phyloP scores from a whole-genome alignment of 768 basidiomycete genomes.

The Gloeostereum incarnatum region DNA sequence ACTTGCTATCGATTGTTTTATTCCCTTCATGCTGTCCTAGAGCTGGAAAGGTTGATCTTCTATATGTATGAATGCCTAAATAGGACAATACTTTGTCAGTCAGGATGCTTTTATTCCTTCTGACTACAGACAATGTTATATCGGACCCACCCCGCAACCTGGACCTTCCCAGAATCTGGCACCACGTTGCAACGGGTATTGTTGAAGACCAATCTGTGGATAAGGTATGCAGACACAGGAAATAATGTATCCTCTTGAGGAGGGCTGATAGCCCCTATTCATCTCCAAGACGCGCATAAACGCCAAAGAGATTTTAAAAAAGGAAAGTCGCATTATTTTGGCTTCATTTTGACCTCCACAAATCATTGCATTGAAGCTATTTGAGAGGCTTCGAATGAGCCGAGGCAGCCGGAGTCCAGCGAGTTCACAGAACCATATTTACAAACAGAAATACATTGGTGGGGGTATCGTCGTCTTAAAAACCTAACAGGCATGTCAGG shows the following conservation, averaged over 20 bases:
- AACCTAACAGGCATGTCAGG: slow-evolving; percentile 5
- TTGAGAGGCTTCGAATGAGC: slow-evolving; percentile 53
- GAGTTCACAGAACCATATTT: background rate
- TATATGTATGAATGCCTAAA: too few species aligned
- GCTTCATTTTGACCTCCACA: slow-evolving; percentile 56
- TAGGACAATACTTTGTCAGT: too few species aligned
- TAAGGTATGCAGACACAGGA: background rate
- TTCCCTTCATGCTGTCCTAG: too few species aligned
- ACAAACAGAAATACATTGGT: background rate
- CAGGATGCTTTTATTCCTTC: too few species aligned
- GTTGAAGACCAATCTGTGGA: too few species aligned
- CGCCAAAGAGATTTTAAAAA: slow-evolving; percentile 11
- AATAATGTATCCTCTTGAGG: background rate
- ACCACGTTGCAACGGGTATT: too few species aligned
- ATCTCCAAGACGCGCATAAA: background rate
- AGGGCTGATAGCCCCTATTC: too few species aligned
- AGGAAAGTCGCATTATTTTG: slow-evolving; percentile 27
- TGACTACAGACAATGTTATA: too few species aligned
- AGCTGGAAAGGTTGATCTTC: too few species aligned
- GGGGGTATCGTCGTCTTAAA: slow-evolving; percentile 3
- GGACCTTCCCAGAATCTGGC: too few species aligned
- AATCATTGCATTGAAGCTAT: slow-evolving; percentile 30
- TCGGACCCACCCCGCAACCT: too few species aligned
- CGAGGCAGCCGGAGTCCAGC: slow-evolving; percentile 10
- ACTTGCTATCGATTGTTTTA: background rate